Evolutionary conservation across 164 flowering plant genomes (phyloP).

Genomic region (Echeveria elegans): DNA sequence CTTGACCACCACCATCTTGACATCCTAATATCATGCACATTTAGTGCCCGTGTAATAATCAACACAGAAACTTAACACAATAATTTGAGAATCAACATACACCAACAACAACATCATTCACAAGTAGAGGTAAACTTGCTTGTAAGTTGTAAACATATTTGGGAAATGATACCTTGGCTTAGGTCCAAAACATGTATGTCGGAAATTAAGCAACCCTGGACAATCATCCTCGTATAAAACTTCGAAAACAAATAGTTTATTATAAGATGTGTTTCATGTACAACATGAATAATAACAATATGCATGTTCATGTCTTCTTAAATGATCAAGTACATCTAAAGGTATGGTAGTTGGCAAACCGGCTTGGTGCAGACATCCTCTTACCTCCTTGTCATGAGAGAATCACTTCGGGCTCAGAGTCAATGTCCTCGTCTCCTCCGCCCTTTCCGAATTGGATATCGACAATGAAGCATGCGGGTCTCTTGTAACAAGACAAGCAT

Average conservation of each 20-base stretch:
- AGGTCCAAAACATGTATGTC: no score
- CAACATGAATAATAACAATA: not conserved
- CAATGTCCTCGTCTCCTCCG: constrained; percentile 18
- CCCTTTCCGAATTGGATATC: not conserved
- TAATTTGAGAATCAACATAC: no score
- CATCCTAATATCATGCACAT: no score
- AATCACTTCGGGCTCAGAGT: constrained; percentile 11
- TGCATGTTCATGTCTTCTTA: not conserved
- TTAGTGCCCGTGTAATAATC: no score
- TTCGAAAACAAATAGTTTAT: not conserved
- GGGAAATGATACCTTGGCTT: no score
- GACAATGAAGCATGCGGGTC: not conserved
- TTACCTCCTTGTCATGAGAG: constrained; percentile 24
- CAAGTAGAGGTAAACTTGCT: no score
- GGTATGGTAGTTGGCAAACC: constrained; percentile 41
- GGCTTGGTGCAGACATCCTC: constrained; percentile 66
- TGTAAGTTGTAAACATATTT: no score
- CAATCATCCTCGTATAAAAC: not conserved
- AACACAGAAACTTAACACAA: no score
- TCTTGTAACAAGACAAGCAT: not conserved
- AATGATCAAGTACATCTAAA: constrained; percentile 18
- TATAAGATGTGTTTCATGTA: not conserved
- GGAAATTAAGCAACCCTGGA: no score
- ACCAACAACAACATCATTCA: no score
- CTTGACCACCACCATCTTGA: no score